Base-by-base conservation (phyloP, 139 green algal species). In the Chlamydomonas incerta region DNA sequence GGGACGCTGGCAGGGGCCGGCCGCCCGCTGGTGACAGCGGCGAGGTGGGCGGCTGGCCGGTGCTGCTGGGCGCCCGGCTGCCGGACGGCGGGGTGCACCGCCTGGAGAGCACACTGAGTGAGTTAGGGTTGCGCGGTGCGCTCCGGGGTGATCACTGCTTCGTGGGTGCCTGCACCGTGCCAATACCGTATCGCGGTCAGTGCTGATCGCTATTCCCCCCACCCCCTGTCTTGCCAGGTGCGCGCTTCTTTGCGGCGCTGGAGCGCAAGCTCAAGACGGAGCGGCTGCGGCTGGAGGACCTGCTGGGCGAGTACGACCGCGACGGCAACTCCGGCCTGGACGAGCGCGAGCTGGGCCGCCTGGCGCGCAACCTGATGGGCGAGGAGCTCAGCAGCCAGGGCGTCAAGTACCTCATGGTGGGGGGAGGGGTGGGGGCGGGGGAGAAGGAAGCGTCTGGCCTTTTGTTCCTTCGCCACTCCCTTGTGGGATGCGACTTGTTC, bases 171-270 rank as follows among this genome's bases (percentile, higher is more conserved):
- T n/a, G n/a, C n/a, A n/a, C n/a, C n/a, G n/a, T n/a, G n/a, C n/a
- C n/a, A n/a, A n/a, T n/a, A n/a, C n/a, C n/a, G n/a, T n/a, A n/a
- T n/a, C n/a, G n/a, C n/a, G n/a, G n/a, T n/a, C n/a, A n/a, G n/a
- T n/a, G n/a, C n/a, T n/a, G n/a, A n/a, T n/a, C n/a, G n/a, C n/a
- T n/a, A n/a, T n/a, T n/a, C n/a, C n/a, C n/a, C n/a, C n/a, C n/a
- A n/a, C n/a, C n/a, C n/a, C n/a, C n/a, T n/a, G n/a, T n/a, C n/a
- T n/a, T n/a, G n/a, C n/a, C 84, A 89, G 85, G 60, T 55, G 37
- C 17, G 28, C 55, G 37, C 31, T 92, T 92, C 86, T 90, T 92
- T 35, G 47, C 68, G 34, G 81, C 75, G 13, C 89, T 92, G 66
- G 89, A 92, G 72, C 70, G 35, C 52, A 83, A 83, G 68, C 89